These are phyloP conservation scores for Phlebiopsis gigantea DNA, from an alignment of 768 basidiomycete species.

Conservation along the genomic window DNA sequence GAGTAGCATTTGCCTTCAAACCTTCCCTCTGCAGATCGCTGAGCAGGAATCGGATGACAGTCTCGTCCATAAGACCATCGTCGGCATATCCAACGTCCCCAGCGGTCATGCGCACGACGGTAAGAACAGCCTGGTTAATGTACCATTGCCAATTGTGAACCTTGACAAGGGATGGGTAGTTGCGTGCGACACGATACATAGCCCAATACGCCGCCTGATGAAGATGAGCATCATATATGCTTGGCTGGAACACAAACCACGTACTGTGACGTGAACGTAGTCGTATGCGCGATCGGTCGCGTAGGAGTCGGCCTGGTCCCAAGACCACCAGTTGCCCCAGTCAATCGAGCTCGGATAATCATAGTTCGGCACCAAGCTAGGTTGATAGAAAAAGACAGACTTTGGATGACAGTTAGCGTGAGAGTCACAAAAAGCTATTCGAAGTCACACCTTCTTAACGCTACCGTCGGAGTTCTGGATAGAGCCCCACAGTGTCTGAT, in stretches of 20 bases:
- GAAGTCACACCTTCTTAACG: conserved; percentile 41
- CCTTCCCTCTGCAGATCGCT: conserved; percentile 50
- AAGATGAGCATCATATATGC: not conserved
- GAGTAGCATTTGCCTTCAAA: conserved; percentile 39
- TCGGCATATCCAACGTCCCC: conserved; percentile 39
- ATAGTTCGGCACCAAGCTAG: conserved; percentile 38
- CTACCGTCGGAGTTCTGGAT: conserved; percentile 49
- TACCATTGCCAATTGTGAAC: conserved; percentile 53
- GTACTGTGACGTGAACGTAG: conserved; percentile 28
- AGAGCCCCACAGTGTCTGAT: conserved; percentile 41
- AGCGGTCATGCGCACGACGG: conserved; percentile 41
- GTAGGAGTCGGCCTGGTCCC: conserved; percentile 44
- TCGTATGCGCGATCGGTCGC: conserved; percentile 50
- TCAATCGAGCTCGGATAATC: conserved; percentile 41
- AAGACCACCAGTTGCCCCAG: conserved; percentile 56
- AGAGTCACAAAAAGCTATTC: not conserved
- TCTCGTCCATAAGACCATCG: conserved; percentile 55
- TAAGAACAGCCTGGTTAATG: conserved; percentile 47
- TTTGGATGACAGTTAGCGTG: conserved; percentile 18
- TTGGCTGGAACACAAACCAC: not conserved
- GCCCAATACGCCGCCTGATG: conserved; percentile 42
- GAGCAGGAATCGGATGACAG: conserved; percentile 41
- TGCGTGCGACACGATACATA: conserved; percentile 51
- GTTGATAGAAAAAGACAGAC: conserved; percentile 51
- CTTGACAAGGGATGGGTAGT: conserved; percentile 45